phyloP scores from a whole-genome alignment of 305 asterid species.

The Fraxinus floribunda region DNA sequence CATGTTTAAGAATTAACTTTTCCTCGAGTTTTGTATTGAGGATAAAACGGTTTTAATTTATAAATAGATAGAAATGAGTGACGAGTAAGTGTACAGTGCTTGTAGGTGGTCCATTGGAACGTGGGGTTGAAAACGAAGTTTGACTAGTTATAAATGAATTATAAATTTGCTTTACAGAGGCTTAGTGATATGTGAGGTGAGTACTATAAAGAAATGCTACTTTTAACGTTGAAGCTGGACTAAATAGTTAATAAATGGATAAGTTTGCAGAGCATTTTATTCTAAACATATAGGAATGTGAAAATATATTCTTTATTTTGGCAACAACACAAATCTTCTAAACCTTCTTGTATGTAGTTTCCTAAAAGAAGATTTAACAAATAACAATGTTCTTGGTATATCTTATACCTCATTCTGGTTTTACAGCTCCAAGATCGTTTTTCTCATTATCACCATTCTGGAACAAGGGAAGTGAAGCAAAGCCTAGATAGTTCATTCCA shows the following conservation, averaged over 20 bases:
- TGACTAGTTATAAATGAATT: not conserved
- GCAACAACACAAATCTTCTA: not conserved
- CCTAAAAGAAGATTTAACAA: not conserved
- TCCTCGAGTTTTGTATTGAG: not conserved
- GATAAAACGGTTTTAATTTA: not conserved
- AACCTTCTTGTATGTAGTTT: not conserved
- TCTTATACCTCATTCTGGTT: not conserved
- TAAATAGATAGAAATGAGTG: not conserved
- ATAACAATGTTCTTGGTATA: not conserved
- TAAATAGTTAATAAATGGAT: not conserved
- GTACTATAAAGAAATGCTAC: not conserved
- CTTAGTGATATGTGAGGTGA: not conserved
- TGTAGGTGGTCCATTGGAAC: not conserved
- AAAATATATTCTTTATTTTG: not conserved
- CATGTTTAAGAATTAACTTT: not conserved
- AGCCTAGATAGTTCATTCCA: slow-evolving; percentile 53
- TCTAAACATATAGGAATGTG: not conserved
- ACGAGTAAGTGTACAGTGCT: not conserved
- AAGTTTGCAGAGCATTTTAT: not conserved
- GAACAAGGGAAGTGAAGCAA: slow-evolving; percentile 88
- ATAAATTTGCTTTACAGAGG: not conserved
- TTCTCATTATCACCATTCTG: slow-evolving; percentile 81
- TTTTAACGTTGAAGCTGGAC: not conserved
- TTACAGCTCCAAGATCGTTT: slow-evolving; percentile 83
- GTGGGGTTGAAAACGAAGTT: not conserved